Conservation (phyloP, 108 stramenopile species). For the Pinguiococcus pyrenoidosus region DNA sequence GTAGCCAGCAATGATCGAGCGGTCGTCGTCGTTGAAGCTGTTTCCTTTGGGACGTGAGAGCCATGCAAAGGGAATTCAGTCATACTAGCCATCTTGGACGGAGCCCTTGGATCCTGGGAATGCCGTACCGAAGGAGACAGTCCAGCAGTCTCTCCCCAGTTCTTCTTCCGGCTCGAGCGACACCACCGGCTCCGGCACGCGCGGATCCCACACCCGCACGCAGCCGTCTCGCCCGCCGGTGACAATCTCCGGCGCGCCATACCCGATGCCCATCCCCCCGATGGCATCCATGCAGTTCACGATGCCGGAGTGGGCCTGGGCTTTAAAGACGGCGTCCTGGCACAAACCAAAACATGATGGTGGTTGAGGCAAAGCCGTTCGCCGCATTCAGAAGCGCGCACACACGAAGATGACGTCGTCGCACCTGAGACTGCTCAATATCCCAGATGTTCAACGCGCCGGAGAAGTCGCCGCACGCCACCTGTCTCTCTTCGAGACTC, state of each 20-base stretch:
- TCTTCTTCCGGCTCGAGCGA: slow-evolving; percentile 50
- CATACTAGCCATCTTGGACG: no score
- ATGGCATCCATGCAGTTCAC: slow-evolving; percentile 66
- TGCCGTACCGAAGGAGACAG: no score
- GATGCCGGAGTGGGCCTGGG: slow-evolving; percentile 47
- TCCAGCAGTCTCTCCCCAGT: slow-evolving; percentile 74
- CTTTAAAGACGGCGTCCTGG: slow-evolving; percentile 35
- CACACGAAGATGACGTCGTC: neutral
- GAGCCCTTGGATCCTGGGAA: no score
- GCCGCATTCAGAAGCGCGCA: neutral
- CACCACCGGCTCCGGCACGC: slow-evolving; percentile 50
- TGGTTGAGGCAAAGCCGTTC: no score
- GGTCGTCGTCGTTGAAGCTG: slow-evolving; percentile 58
- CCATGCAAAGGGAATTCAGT: no score
- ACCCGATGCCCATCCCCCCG: slow-evolving; percentile 48
- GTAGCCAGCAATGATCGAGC: slow-evolving; percentile 61
- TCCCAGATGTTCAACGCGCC: slow-evolving; percentile 36
- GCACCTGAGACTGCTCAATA: neutral
- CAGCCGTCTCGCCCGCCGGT: slow-evolving; percentile 73
- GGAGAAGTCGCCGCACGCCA: no score
- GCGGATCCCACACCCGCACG: slow-evolving; percentile 65
- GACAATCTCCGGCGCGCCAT: slow-evolving; percentile 66
- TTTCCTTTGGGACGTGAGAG: slow-evolving; percentile 56
- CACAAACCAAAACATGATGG: no score
- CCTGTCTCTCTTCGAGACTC: no score